Conservation (phyloP, 2,329 filamentous ascomycete species). For the Teratosphaeriaceae sp. region DNA sequence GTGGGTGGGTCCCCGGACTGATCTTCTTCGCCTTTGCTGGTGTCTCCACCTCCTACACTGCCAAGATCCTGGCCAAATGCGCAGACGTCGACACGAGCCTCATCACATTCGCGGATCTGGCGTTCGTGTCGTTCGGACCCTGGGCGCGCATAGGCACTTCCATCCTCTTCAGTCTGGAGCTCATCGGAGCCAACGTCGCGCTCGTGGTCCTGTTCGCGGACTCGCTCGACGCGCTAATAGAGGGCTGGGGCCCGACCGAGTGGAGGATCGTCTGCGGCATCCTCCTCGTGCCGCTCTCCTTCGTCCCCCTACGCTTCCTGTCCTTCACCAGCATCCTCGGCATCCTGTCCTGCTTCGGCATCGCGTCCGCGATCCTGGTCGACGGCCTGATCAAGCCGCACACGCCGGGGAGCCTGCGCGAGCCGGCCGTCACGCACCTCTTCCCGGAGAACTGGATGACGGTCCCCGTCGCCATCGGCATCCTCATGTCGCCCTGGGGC, state of each 20-base stretch:
- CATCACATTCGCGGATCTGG: conserved; percentile 91
- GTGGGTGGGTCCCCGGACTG: conserved; percentile 82
- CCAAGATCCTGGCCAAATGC: conserved; percentile 76
- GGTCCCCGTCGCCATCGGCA: conserved; percentile 78
- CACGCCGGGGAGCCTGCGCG: conserved; percentile 71
- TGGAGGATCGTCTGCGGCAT: conserved; percentile 85
- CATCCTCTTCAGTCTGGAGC: conserved; percentile 78
- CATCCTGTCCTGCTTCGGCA: conserved; percentile 83
- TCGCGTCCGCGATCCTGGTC: conserved; percentile 74
- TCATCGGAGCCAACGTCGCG: conserved; percentile 82
- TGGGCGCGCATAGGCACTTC: conserved; percentile 76
- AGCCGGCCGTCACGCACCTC: conserved; percentile 72
- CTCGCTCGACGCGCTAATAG: conserved; percentile 72
- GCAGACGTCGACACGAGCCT: conserved; percentile 78
- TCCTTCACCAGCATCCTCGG: conserved; percentile 89
- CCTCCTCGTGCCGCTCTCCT: conserved; percentile 73
- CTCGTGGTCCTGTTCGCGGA: conserved; percentile 94
- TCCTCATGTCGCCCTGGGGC: conserved; percentile 79
- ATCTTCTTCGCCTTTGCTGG: conserved; percentile 68
- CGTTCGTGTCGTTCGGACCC: conserved; percentile 81
- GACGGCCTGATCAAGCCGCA: conserved; percentile 82
- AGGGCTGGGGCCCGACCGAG: conserved; percentile 57
- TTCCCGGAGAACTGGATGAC: conserved; percentile 84
- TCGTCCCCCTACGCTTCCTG: conserved; percentile 73
- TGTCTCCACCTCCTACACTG: conserved; percentile 75